Evolutionary conservation across 169 alveolate genomes (phyloP), one percentile per base, ranked within the genome.

Genomic region (Babesia divergens): DNA sequence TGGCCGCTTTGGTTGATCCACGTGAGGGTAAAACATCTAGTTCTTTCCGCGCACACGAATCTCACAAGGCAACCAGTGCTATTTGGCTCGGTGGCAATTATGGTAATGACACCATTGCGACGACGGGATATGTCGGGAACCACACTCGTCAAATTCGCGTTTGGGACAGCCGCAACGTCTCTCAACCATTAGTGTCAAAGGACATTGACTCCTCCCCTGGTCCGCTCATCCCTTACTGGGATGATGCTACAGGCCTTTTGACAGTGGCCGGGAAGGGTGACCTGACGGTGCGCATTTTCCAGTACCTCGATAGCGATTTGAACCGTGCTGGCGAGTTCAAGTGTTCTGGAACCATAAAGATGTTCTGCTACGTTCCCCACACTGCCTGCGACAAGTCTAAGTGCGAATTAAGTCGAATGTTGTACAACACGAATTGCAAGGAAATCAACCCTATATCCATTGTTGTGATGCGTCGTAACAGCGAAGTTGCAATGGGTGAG

Each of bases 141-240:
- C 67, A 87, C 62, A 71, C 83, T 32, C 66, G 93, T 51, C 91
- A 87, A 68, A 66, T 87, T 31, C 75, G 86, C 51, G 55, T 87
- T 28, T 87, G 93, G 93, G 91, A 83, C 66, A 47, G 69, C 31
- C 82, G 84, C 37, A 87, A 79, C 64, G 79, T 84, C 18, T 49
- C 56, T 0, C 18, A 56, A 9, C 85, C 83, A 43, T 35, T 87
- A 34, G 43, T 56, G 0, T 72, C 84, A 18, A 82, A 80, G 32
- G 86, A 82, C 9, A 50, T 87, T 26, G 93, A 87, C 58, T 76
- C 84, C 31, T 80, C 93, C 3, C 82, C 93, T 16, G 79, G 89
- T 0, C 93, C 93, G 8, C 74, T 87, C 31, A 59, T 87, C 31
- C 93, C 93, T 2, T 84, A 77, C 51, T 87, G 86, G 85, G 93